These are phyloP conservation scores for Cyclotella distinguenda DNA, from an alignment of 108 stramenopile genomes.

Conservation along the genomic window DNA sequence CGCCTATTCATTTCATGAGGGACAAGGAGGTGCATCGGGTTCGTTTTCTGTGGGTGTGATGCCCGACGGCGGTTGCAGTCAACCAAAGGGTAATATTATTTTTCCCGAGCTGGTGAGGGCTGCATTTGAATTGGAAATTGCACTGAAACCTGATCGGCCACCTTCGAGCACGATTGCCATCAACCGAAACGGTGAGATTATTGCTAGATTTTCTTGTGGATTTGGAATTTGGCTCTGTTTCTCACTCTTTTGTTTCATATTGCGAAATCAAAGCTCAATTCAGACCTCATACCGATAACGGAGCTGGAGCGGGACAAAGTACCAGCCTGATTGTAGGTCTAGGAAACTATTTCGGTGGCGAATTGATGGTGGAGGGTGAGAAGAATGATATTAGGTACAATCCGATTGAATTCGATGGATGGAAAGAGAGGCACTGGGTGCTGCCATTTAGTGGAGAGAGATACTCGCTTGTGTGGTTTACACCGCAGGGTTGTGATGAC, in stretches of 20 bases:
- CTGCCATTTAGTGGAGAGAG: constrained; percentile 92
- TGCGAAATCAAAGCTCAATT: constrained; percentile 63
- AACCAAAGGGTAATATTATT: constrained; percentile 74
- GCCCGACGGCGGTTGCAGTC: constrained; percentile 69
- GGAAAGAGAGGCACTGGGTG: constrained; percentile 94
- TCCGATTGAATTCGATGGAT: constrained; percentile 90
- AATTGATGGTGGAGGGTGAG: constrained; percentile 88
- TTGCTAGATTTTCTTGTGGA: too few species aligned
- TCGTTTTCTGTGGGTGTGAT: constrained; percentile 79
- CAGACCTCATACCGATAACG: constrained; percentile 87
- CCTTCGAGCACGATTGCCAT: constrained; percentile 95
- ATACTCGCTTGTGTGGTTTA: constrained; percentile 94
- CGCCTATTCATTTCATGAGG: constrained; percentile 67
- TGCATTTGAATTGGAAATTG: constrained; percentile 76
- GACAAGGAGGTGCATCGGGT: constrained; percentile 74
- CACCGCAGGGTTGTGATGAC: constrained; percentile 89
- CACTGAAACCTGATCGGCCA: constrained; percentile 70
- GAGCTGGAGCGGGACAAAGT: constrained; percentile 92
- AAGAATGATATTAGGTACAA: constrained; percentile 89
- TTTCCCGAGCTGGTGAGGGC: constrained; percentile 81
- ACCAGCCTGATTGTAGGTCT: constrained; percentile 89
- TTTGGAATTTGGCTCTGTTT: background rate
- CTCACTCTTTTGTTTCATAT: background rate
- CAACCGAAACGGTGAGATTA: constrained; percentile 87
- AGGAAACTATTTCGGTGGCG: constrained; percentile 88